Evolutionary conservation across 2,329 filamentous ascomycete genomes (phyloP).

Genomic region (Aspergillus sp.): DNA sequence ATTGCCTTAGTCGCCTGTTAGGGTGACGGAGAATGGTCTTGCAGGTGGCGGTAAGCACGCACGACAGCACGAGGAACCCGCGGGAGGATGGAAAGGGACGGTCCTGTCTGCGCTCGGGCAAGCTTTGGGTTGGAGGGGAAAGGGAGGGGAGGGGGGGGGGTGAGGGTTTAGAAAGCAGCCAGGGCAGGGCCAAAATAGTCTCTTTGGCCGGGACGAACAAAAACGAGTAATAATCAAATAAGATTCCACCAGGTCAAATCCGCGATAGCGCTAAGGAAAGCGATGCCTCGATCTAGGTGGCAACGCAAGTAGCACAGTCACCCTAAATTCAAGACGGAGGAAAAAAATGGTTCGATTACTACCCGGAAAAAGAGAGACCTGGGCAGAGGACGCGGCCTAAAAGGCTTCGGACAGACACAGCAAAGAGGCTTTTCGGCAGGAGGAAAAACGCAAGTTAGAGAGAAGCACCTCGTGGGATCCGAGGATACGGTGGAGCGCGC

Average conservation of each 20-base stretch:
- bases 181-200: conserved; percentile 15
- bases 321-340: conserved; percentile 29
- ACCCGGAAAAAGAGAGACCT: conserved; percentile 28
- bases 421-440: conserved; percentile 29
- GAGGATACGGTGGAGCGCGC: conserved; percentile 38
- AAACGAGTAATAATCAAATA: conserved; percentile 22
- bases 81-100: conserved; percentile 27
- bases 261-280: conserved; percentile 26
- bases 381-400: conserved; percentile 34
- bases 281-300: conserved; percentile 29
- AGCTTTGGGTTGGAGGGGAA: conserved; percentile 19
- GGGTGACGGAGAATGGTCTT: conserved; percentile 38
- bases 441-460: conserved; percentile 26
- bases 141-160: conserved; percentile 14
- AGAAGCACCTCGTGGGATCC: conserved; percentile 40
- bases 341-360: conserved; percentile 28
- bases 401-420: conserved; percentile 27
- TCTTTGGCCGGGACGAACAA: conserved; percentile 15
- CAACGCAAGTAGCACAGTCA: conserved; percentile 25
- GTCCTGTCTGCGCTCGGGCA: conserved; percentile 25
- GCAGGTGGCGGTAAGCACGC: conserved; percentile 38
- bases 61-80: conserved; percentile 37
- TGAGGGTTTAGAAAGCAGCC: conserved; percentile 26
- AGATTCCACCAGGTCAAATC: conserved; percentile 25
- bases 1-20: conserved; percentile 42